Base-by-base conservation (phyloP, 768 basidiomycete genomes). In the Hysterangium stoloniferum region DNA sequence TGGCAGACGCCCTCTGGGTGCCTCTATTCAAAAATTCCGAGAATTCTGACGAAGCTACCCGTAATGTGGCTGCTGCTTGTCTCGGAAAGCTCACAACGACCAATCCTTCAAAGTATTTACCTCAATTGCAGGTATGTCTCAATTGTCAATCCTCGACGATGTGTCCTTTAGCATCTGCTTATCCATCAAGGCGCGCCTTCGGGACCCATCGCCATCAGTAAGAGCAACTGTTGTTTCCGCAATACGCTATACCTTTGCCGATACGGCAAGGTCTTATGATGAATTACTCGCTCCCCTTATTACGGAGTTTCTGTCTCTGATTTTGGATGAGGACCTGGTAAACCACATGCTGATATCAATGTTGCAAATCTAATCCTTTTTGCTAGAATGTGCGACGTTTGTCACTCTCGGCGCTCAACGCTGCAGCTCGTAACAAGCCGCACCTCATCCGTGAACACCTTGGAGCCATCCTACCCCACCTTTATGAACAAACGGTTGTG, bases 31-130 rank as follows among this genome's bases (percentile, higher is more conserved):
- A 88, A 59, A 86, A 92, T 63, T 92, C 91, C 9, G 85, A 89
- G 53, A 84, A 81, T 54, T 77, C 86, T 13, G 95, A 95, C 54
- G 95, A 97, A 66, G 86, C 86, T 6, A 86, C 90, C 1, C 74
- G 94, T 44, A 97, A 96, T 61, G 90, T 97, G 32, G 91, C 94
- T 22, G 93, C 96, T 40, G 94, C 95, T 2, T 97, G 94, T 62
- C 76, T 99, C 15, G 96, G 96, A 29, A 96, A 97, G 66, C 73
- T 99, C 27, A 94, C 93, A 0, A 89, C 88, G 0, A 87, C 90
- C 0, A 86, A 93, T 52, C 93, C 96, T 4, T 80, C 84, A 0
- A 82, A 82, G 58, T 99, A 95, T 64, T 73, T 98, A 15, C 90
- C 92, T 2, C 90, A 96, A 59, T 79, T 99, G 8, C 93, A 97